Evolutionary conservation across 192 early-diverging fungal genomes (phyloP).

Genomic region (Podila minutissima): DNA sequence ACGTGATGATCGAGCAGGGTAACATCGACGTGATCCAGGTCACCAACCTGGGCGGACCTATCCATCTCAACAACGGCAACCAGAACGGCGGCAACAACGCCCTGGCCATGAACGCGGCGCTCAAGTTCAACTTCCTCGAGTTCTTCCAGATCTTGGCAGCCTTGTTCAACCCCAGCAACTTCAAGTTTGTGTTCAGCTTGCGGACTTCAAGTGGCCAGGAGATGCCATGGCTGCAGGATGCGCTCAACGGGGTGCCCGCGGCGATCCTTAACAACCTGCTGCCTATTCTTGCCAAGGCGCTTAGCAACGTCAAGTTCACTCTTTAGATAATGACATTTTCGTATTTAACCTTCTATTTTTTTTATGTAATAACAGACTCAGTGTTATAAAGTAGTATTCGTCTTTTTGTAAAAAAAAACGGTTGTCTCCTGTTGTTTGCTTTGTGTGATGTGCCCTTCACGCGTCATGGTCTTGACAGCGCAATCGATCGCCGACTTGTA

Average conservation of each 20-base stretch:
- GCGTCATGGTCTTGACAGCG: too few species aligned
- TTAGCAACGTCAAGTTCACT: constrained; percentile 19
- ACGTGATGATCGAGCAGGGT: constrained; percentile 21
- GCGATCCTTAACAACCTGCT: constrained; percentile 16
- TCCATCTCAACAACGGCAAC: constrained; percentile 20
- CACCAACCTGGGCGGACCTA: constrained; percentile 17
- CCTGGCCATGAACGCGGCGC: constrained; percentile 14
- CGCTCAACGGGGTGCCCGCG: constrained; percentile 14
- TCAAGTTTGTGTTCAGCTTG: constrained; percentile 26
- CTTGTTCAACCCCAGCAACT: constrained; percentile 18
- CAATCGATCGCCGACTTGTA: too few species aligned
- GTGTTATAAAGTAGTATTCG: too few species aligned
- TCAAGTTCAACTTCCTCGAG: constrained; percentile 38
- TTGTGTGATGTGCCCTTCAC: too few species aligned
- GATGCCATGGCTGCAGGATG: constrained; percentile 34
- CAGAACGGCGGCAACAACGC: constrained; percentile 17
- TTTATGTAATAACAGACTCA: too few species aligned
- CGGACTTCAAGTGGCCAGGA: constrained; percentile 11
- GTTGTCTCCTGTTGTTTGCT: too few species aligned
- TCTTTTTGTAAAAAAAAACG: too few species aligned
- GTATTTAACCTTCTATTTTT: too few species aligned
- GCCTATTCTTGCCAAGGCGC: constrained; percentile 22
- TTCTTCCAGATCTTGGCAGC: constrained; percentile 12
- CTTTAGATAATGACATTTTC: constrained; percentile 6
- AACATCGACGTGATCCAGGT: constrained; percentile 13